phyloP scores from a whole-genome alignment of 352 stramenopile genomes.

The Phytophthora uliginosa region DNA sequence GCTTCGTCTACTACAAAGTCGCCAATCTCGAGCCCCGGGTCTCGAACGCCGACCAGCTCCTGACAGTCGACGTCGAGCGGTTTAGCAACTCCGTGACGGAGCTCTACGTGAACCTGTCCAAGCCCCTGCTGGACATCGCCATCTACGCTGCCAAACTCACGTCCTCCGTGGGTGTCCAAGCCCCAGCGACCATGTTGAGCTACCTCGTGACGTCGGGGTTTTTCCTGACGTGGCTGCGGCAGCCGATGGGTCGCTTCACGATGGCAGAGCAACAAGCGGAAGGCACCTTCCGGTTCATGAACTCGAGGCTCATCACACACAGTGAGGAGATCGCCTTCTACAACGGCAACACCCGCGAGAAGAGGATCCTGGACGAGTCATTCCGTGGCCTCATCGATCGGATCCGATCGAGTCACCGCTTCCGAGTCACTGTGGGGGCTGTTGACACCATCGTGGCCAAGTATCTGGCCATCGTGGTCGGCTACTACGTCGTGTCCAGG shows the following conservation, averaged over 20 bases:
- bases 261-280: constrained; percentile 81
- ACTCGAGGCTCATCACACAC: constrained; percentile 85
- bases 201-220: constrained; percentile 74
- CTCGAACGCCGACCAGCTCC: constrained; percentile 83
- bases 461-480: constrained; percentile 84
- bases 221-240: constrained; percentile 71
- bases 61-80: constrained; percentile 85
- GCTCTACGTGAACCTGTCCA: constrained; percentile 85
- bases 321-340: constrained; percentile 92
- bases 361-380: constrained; percentile 66
- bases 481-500: constrained; percentile 73
- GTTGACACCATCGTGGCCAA: constrained; percentile 88
- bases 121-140: constrained; percentile 81
- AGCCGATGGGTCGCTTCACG: constrained; percentile 71
- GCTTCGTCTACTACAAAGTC: constrained; percentile 91
- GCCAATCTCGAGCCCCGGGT: constrained; percentile 89
- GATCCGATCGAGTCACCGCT: constrained; percentile 72
- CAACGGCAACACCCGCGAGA: constrained; percentile 85
- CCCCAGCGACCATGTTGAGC: constrained; percentile 62
- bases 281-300: constrained; percentile 84
- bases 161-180: constrained; percentile 70
- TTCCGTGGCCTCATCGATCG: constrained; percentile 66
- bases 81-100: constrained; percentile 85
- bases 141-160: constrained; percentile 77
- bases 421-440: constrained; percentile 79